A percentile compares a stretch with the other conserved stretches of the same genome.
These are phyloP conservation scores for Beverwykella pulmonaria DNA, from an alignment of 495 filamentous ascomycete genomes.

Conservation along the genomic window DNA sequence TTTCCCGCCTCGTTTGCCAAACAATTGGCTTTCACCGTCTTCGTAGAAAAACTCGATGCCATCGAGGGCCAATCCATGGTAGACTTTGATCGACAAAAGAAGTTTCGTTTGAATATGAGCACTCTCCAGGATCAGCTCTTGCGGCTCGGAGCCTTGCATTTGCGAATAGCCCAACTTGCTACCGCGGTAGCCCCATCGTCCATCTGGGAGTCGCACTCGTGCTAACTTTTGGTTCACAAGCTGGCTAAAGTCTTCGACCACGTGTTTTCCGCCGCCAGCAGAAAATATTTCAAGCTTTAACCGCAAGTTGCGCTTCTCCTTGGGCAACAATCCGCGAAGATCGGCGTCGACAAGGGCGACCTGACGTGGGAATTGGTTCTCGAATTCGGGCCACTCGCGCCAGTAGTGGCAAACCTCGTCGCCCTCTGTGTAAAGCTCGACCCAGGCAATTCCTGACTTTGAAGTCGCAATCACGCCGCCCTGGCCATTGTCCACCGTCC, in stretches of 20 bases:
- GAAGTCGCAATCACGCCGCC: slow-evolving; percentile 72
- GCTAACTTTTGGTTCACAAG: slow-evolving; percentile 66
- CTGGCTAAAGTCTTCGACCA: slow-evolving; percentile 70
- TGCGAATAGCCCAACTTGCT: slow-evolving; percentile 74
- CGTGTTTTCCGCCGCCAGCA: slow-evolving; percentile 68
- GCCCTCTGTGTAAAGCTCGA: slow-evolving; percentile 77
- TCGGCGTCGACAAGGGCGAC: slow-evolving; percentile 74
- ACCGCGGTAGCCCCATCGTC: slow-evolving; percentile 72
- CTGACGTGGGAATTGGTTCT: slow-evolving; percentile 66
- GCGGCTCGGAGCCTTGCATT: slow-evolving; percentile 69
- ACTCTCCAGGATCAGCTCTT: slow-evolving; percentile 75
- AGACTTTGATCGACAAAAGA: slow-evolving; percentile 72
- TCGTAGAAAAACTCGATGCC: slow-evolving; percentile 94
- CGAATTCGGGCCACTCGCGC: slow-evolving; percentile 73
- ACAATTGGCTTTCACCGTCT: slow-evolving; percentile 81
- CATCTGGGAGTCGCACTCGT: slow-evolving; percentile 73
- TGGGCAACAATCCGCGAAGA: slow-evolving; percentile 67
- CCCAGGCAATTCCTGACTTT: slow-evolving; percentile 73
- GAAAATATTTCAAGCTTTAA: slow-evolving; percentile 75
- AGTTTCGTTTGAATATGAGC: slow-evolving; percentile 70
- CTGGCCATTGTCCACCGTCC: slow-evolving; percentile 80
- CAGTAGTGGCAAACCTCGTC: slow-evolving; percentile 75
- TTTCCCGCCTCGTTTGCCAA: slow-evolving; percentile 81
- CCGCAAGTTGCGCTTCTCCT: slow-evolving; percentile 68
- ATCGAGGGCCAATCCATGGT: slow-evolving; percentile 76